Conservation (phyloP, 331 rosid species). For the Pyrus hybrid region DNA sequence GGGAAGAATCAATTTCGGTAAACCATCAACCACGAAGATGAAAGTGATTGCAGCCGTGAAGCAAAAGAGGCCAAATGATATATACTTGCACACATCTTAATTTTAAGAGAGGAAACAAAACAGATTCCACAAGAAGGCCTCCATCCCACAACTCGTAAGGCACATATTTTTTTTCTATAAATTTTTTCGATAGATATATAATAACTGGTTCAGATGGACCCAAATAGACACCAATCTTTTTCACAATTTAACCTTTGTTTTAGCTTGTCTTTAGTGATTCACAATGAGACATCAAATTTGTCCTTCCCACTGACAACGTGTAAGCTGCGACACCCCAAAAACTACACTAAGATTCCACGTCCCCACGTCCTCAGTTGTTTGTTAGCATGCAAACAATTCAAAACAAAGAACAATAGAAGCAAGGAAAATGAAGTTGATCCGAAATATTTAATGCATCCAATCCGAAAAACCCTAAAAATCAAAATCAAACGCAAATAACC, state of each 20-base stretch:
- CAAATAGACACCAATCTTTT: neutral
- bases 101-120: neutral
- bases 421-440: constrained; percentile 26
- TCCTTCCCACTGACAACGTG: constrained; percentile 36
- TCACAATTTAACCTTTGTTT: neutral
- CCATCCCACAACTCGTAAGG: too few relatives aligned
- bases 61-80: too few relatives aligned
- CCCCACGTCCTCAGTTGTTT: neutral
- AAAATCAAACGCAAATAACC: constrained; percentile 16
- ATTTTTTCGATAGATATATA: too few relatives aligned
- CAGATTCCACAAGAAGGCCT: neutral
- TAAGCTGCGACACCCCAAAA: constrained; percentile 30
- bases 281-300: constrained; percentile 10
- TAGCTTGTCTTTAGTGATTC: constrained; percentile 18
- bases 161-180: too few relatives aligned
- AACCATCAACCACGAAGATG: too few relatives aligned
- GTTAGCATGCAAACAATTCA: constrained; percentile 6
- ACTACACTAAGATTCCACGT: constrained; percentile 4
- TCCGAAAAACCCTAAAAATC: constrained; percentile 2
- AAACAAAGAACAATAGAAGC: constrained; percentile 9
- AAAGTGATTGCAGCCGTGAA: too few relatives aligned
- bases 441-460: constrained; percentile 34
- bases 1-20: too few relatives aligned
- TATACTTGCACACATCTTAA: too few relatives aligned
- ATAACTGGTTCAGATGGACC: neutral